Base-by-base conservation (phyloP, 495 filamentous ascomycete genomes). In the Aspergillus heteromorphus region DNA sequence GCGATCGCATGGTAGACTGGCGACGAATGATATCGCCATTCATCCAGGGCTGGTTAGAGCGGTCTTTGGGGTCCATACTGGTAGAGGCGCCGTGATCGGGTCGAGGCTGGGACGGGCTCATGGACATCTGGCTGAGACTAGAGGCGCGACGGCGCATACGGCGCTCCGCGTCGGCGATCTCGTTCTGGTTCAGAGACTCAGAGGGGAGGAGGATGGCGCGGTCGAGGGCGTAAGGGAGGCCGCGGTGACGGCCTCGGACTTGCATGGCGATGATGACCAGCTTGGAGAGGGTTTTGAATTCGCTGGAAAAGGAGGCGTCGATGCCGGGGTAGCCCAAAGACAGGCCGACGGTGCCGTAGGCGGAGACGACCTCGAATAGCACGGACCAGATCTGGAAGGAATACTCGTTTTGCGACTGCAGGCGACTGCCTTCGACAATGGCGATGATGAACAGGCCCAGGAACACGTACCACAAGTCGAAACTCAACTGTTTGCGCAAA, bases 381-480 rank as follows among this genome's bases (percentile, higher is more conserved):
- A 95, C 81, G 16, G 79, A 73, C 68, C 93, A 97, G 61, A 92
- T 74, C 48, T 86, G 86, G 68, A 96, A 95, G 4, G 77, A 67
- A 56, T 77, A 79, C 52, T 86, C 76, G 45, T 74, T 74, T 21
- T 63, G 65, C 54, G 74, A 71, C 65, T 84, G 73, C 14, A 93
- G 68, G 4, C 79, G 78, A 2, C 58, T 53, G 11, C 89, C 89
- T 73, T 97, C 92, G 16, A 85, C 79, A 56, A 97, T 92, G 49
- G 85, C 74, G 61, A 97, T 88, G 61, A 95, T 79, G 71, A 97
- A 97, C 40, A 88, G 77, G 0, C 91, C 92, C 14, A 95, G 67
- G 59, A 92, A 93, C 30, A 97, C 87, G 65, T 88, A 97, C 91
- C 92, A 96, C 62, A 97, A 65, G 70, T 97, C 92, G 69, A 96